A percentile compares a stretch with the other conserved stretches of the same genome.
phyloP scores from a whole-genome alignment of 2,329 filamentous ascomycete genomes.

The Myriangium duriaei region DNA sequence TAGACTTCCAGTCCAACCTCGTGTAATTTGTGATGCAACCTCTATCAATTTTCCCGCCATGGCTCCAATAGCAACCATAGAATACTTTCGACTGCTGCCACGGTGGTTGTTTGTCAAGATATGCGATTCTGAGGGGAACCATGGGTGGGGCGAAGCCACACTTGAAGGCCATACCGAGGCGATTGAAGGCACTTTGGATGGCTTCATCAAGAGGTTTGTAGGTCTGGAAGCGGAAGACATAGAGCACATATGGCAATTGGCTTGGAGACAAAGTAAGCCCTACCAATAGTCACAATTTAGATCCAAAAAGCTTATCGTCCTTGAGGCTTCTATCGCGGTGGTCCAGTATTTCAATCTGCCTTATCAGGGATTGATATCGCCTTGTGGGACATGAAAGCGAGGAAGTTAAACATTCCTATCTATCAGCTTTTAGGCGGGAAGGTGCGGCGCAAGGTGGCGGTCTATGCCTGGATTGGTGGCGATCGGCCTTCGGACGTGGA shows the following conservation, averaged over 20 bases:
- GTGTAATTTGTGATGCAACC: too few relatives aligned
- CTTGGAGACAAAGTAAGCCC: conserved; percentile 42
- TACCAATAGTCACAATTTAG: not conserved
- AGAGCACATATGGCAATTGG: conserved; percentile 67
- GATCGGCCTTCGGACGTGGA: conserved; percentile 58
- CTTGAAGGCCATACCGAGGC: conserved; percentile 62
- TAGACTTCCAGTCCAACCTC: too few relatives aligned
- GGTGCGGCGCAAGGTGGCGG: conserved; percentile 54
- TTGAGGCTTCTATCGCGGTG: conserved; percentile 59
- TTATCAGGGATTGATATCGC: conserved; percentile 68
- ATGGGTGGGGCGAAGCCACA: conserved; percentile 64
- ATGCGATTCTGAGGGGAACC: conserved; percentile 49
- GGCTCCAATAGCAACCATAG: conserved; percentile 52
- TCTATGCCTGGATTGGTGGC: conserved; percentile 70
- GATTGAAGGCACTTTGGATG: conserved; percentile 61
- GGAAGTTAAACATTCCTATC: conserved; percentile 52
- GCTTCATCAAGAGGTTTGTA: conserved; percentile 48
- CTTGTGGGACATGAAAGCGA: conserved; percentile 63
- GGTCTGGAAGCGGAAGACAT: conserved; percentile 65
- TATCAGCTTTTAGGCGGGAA: conserved; percentile 65
- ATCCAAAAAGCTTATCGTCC: conserved; percentile 1
- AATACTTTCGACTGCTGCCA: conserved; percentile 63
- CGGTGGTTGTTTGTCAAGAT: conserved; percentile 71
- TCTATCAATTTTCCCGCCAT: too few relatives aligned
- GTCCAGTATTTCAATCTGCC: conserved; percentile 69